Evolutionary conservation across 2,329 filamentous ascomycete species (phyloP).

Genomic region (Monascus ruber): DNA sequence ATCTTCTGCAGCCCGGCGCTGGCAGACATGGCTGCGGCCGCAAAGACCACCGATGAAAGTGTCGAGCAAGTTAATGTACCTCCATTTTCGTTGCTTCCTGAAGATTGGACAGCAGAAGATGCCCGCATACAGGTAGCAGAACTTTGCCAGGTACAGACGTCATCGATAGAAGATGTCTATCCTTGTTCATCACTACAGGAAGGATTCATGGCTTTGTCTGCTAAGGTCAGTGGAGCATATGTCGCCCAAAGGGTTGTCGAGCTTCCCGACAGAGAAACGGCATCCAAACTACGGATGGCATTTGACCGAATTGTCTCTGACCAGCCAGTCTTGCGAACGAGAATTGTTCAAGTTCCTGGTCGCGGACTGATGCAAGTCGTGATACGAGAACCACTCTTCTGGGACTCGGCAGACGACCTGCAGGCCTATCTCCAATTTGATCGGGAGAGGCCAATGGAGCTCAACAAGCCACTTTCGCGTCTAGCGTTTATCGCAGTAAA

Average conservation of each 20-base stretch:
- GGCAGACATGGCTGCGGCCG: constrained; percentile 18
- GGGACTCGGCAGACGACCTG: constrained; percentile 6
- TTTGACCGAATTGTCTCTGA: constrained; percentile 26
- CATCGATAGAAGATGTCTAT: constrained; percentile 18
- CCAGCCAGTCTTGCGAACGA: constrained; percentile 31
- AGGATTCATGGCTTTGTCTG: constrained; percentile 28
- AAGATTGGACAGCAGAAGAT: constrained; percentile 5
- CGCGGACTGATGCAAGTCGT: constrained; percentile 17
- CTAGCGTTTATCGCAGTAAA: not conserved
- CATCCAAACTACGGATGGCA: constrained; percentile 20
- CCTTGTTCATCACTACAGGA: constrained; percentile 21
- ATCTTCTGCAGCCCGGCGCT: constrained; percentile 24
- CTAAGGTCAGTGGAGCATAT: constrained; percentile 26
- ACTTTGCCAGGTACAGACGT: constrained; percentile 7
- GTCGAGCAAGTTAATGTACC: not conserved
- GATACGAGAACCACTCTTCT: constrained; percentile 9
- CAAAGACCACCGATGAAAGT: not conserved
- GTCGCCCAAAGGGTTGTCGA: constrained; percentile 25
- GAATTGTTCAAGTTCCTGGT: constrained; percentile 13
- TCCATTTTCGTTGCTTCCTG: constrained; percentile 17
- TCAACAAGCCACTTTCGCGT: constrained; percentile 1
- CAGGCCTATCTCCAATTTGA: constrained; percentile 2
- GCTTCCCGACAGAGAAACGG: constrained; percentile 16
- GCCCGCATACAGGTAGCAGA: constrained; percentile 19
- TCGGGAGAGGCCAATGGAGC: constrained; percentile 4